phyloP scores from a whole-genome alignment of 441 rosid genomes.

The Macaranga tanarius region DNA sequence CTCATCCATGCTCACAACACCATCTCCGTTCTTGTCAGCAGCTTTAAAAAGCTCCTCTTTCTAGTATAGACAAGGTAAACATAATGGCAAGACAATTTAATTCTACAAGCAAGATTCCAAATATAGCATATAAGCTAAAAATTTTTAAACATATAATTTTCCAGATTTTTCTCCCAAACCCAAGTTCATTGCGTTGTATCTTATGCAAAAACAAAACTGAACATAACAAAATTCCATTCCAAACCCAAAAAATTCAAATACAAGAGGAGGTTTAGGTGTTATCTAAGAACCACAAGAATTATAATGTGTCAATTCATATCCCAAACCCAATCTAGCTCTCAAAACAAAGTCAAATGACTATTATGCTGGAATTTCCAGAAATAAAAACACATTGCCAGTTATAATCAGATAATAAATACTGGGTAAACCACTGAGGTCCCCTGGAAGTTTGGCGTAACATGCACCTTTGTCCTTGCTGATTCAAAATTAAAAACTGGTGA shows the following conservation, averaged over 20 bases:
- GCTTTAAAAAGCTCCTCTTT: constrained; percentile 86
- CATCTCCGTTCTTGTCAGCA: constrained; percentile 82
- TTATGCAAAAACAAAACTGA: constrained; percentile 3
- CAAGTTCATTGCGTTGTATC: background rate
- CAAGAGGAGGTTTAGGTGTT: background rate
- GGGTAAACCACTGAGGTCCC: background rate
- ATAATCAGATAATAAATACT: background rate
- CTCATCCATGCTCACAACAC: constrained; percentile 87
- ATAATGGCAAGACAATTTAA: constrained; percentile 24
- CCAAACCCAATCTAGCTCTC: constrained; percentile 1
- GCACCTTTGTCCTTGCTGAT: background rate
- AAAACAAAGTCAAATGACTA: background rate
- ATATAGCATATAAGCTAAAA: background rate
- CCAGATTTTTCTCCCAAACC: background rate
- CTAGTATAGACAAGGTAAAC: constrained; percentile 46
- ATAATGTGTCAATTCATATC: constrained; percentile 5
- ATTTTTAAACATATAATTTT: background rate
- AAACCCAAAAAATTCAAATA: constrained; percentile 12
- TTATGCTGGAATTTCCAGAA: background rate
- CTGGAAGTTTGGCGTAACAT: background rate
- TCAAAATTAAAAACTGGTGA: background rate
- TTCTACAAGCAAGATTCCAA: background rate
- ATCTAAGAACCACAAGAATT: background rate
- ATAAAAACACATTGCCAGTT: background rate
- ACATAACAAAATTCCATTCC: constrained; percentile 15